These are phyloP conservation scores for Botrytis deweyae DNA, from an alignment of 2,329 filamentous ascomycete genomes.

Conservation along the genomic window DNA sequence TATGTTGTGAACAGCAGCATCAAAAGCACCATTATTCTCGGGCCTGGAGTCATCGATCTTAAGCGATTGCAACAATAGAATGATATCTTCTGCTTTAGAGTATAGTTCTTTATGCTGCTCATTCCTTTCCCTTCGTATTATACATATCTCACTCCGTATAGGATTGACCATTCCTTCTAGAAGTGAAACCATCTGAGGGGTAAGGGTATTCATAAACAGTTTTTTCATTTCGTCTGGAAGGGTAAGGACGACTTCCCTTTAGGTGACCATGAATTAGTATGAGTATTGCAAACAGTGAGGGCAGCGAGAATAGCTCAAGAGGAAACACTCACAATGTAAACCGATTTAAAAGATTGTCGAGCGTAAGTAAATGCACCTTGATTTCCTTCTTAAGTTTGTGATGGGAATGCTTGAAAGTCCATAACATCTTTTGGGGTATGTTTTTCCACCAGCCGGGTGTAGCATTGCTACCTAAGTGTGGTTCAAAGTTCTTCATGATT, in stretches of 20 bases:
- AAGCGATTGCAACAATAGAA: background rate
- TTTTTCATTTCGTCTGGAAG: background rate
- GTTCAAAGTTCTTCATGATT: background rate
- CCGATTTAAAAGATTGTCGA: background rate
- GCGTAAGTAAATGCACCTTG: background rate
- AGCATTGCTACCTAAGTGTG: background rate
- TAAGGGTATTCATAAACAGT: background rate
- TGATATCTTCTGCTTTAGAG: background rate
- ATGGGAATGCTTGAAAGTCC: background rate
- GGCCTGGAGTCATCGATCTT: background rate
- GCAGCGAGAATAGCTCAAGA: accelerated
- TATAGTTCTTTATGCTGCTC: background rate
- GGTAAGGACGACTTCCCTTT: background rate
- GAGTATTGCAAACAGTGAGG: accelerated
- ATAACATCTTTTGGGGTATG: background rate
- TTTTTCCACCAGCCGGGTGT: background rate
- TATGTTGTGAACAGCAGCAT: background rate
- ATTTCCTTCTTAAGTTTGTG: background rate
- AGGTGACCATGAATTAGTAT: background rate
- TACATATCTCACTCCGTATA: background rate
- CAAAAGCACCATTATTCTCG: background rate
- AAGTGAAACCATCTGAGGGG: background rate
- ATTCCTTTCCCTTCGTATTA: background rate
- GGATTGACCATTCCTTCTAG: background rate
- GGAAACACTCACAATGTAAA: background rate